Base-by-base conservation (phyloP, 768 basidiomycete genomes). In the Kwoniella dendrophila region DNA sequence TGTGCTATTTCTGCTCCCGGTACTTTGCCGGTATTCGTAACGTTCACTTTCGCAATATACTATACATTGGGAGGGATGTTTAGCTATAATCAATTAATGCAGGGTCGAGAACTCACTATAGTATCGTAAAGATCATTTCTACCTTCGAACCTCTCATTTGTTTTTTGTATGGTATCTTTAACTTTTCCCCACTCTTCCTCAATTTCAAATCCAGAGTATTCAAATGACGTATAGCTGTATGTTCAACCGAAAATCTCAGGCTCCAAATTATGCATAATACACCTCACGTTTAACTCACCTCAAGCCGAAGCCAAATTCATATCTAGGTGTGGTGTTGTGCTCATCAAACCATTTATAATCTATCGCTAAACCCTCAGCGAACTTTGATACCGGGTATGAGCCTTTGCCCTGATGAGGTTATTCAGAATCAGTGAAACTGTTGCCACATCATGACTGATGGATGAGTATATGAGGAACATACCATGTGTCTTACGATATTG, bases 311-410 rank as follows among this genome's bases (percentile, higher is more conserved):
- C 79, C 79, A 61, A 80, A 80, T 59, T 78, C 77, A 49, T 63
- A 78, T 33, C 76, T 63, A 30, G 78, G 79, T 32, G 60, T 57
- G 56, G 79, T 77, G 47, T 70, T 48, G 30, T 69, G 68, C 56
- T 70, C 64, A 48, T 80, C 78, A 53, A 79, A 80, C 75, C 75
- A 79, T 56, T 77, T 73, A 61, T 79, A 76, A 50, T 77, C 79
- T 49, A 76, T 73, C 6, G 69, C 68, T 32, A 75, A 51, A 40
- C 74, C 72, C 59, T 80, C 79, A 10, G 70, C 61, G 56, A 78
- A 80, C 27, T 68, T 49, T 18, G 72, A 43, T 22, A 72, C 64
- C 14, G 78, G 77, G 34, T 68, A 66, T 4, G 40, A 32, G 20
- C 45, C 44, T 38, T 53, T 38, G n/a, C 55, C 54, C 38, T 47